Conservation (phyloP, 73 alveolate genomes). For the Tetrahymena malaccensis region DNA sequence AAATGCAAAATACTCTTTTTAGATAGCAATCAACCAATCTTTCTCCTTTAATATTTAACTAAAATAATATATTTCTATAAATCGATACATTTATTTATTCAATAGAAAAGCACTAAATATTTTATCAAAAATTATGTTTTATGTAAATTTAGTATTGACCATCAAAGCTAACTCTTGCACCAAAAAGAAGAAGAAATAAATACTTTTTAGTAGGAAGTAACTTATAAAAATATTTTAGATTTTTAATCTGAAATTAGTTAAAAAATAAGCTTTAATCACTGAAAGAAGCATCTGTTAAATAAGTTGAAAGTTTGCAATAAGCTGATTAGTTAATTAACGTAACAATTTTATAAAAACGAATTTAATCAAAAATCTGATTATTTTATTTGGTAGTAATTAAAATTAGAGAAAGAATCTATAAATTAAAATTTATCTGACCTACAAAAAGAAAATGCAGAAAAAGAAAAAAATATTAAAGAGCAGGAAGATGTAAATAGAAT, state of each 20-base stretch:
- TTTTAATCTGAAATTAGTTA: background rate
- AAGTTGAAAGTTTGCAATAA: no score
- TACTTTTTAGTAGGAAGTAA: background rate
- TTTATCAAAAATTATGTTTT: no score
- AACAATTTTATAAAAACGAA: background rate
- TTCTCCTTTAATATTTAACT: no score
- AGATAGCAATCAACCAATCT: background rate
- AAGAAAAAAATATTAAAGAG: background rate
- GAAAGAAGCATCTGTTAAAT: background rate
- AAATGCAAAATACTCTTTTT: background rate
- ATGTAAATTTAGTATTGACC: background rate
- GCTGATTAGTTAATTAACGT: background rate
- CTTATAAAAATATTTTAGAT: background rate
- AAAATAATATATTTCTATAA: no score
- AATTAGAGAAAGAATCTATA: background rate
- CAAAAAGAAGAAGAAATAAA: background rate
- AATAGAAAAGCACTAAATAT: background rate
- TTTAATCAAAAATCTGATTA: background rate
- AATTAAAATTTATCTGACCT: background rate
- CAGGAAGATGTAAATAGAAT: background rate
- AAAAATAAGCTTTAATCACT: background rate
- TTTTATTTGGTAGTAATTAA: background rate
- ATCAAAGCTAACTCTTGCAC: background rate
- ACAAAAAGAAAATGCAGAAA: background rate
- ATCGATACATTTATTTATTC: no score